phyloP scores from a whole-genome alignment of 768 basidiomycete genomes.

The Pleurotus ostreatus region DNA sequence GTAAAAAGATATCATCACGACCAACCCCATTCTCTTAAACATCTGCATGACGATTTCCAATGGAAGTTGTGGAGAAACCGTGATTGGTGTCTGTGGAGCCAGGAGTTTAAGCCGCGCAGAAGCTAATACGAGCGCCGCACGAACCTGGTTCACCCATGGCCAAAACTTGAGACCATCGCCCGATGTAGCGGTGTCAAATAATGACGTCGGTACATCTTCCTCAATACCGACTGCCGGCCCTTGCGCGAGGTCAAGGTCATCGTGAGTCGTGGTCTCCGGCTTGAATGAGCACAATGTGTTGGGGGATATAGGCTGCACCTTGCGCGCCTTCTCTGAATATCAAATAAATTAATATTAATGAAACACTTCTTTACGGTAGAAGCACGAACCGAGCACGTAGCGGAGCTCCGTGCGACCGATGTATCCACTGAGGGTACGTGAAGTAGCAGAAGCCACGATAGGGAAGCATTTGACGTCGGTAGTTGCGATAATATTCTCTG shows the following conservation, averaged over 20 bases:
- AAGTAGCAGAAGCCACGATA: slow-evolving; percentile 63
- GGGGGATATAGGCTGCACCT: slow-evolving; percentile 7
- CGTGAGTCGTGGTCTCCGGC: slow-evolving; percentile 24
- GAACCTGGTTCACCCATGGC: slow-evolving; percentile 94
- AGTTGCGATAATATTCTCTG: slow-evolving; percentile 68
- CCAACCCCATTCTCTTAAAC: slow-evolving; percentile 97
- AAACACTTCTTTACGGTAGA: background rate
- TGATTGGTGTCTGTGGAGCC: slow-evolving; percentile 77
- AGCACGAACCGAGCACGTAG: slow-evolving; percentile 71
- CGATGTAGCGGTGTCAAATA: slow-evolving; percentile 56
- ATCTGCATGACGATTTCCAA: slow-evolving; percentile 97
- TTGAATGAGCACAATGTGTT: slow-evolving; percentile 9
- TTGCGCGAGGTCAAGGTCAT: slow-evolving; percentile 43
- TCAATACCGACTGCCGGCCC: slow-evolving; percentile 56
- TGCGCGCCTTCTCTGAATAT: slow-evolving; percentile 11
- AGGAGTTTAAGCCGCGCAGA: background rate
- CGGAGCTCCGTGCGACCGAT: slow-evolving; percentile 83
- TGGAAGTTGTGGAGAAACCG: slow-evolving; percentile 86
- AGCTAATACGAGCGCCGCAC: slow-evolving; percentile 10
- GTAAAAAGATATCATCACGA: slow-evolving; percentile 11
- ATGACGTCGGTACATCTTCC: slow-evolving; percentile 63
- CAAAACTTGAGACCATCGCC: slow-evolving; percentile 64
- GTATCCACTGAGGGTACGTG: slow-evolving; percentile 73
- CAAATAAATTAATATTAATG: background rate
- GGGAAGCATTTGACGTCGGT: slow-evolving; percentile 91